phyloP scores from a whole-genome alignment of 352 stramenopile species.

The Phytophthora sp. region DNA sequence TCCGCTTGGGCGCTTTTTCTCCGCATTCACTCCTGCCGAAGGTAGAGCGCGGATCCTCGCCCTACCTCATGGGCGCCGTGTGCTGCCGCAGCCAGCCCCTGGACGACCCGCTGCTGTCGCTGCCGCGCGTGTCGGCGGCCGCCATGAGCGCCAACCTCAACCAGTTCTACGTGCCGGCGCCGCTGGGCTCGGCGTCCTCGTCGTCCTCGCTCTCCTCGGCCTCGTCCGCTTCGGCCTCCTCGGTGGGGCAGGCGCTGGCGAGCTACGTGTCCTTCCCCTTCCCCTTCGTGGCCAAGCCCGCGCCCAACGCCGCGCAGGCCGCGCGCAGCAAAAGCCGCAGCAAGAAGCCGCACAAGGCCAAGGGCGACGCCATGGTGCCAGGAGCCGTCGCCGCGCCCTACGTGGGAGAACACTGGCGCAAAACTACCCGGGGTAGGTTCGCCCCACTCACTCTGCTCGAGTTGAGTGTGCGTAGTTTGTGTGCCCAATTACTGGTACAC shows the following conservation, averaged over 20 bases:
- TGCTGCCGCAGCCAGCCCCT: constrained; percentile 80
- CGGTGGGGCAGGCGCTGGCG: constrained; percentile 55
- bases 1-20: constrained; percentile 12
- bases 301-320: not conserved
- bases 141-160: constrained; percentile 32
- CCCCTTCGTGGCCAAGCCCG: constrained; percentile 61
- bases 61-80: constrained; percentile 57
- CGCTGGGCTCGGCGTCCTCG: not conserved
- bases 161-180: constrained; percentile 33
- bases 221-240: constrained; percentile 9
- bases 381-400: constrained; percentile 17
- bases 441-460: constrained; percentile 64
- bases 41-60: too few species aligned
- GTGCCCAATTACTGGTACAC: constrained; percentile 48
- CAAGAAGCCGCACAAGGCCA: constrained; percentile 19
- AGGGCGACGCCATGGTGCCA: not conserved
- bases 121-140: constrained; percentile 32
- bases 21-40: constrained; percentile 18
- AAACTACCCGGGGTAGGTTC: constrained; percentile 43
- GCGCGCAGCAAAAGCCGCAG: constrained; percentile 16
- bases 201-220: constrained; percentile 6
- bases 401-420: constrained; percentile 61
- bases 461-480: constrained; percentile 58
- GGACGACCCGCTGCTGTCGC: constrained; percentile 63
- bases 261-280: constrained; percentile 86